Evolutionary conservation across 2,329 filamentous ascomycete species (phyloP).

Genomic region (Chaetomium sp.): DNA sequence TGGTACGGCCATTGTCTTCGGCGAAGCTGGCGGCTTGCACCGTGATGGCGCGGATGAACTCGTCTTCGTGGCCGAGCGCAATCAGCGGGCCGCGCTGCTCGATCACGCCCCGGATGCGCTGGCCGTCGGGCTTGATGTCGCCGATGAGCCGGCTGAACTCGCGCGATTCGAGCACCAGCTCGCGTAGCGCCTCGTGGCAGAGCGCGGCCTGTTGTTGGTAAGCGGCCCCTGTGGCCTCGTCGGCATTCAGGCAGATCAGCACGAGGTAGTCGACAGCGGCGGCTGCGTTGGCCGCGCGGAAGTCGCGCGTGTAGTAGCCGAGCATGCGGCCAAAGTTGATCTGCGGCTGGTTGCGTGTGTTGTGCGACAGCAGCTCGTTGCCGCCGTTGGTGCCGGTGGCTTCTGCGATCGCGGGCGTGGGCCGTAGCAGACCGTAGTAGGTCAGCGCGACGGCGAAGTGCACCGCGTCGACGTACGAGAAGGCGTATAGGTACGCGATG

Average conservation of each 20-base stretch:
- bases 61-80: conserved; percentile 67
- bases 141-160: conserved; percentile 93
- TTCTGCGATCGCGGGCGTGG: conserved; percentile 59
- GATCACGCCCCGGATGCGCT: conserved; percentile 77
- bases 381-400: conserved; percentile 54
- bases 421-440: conserved; percentile 83
- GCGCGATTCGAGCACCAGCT: conserved; percentile 91
- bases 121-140: conserved; percentile 81
- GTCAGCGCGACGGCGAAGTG: conserved; percentile 88
- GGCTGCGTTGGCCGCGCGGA: conserved; percentile 81
- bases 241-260: conserved; percentile 85
- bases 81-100: conserved; percentile 80
- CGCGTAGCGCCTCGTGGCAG: conserved; percentile 87
- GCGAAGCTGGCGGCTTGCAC: conserved; percentile 86
- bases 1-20: conserved; percentile 87
- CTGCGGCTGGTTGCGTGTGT: conserved; percentile 64
- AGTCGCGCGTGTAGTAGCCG: conserved; percentile 92
- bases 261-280: conserved; percentile 90
- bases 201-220: conserved; percentile 69
- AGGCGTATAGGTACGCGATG: conserved; percentile 81
- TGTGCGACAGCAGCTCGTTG: conserved; percentile 62
- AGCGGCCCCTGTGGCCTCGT: conserved; percentile 33
- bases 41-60: conserved; percentile 88
- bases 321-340: conserved; percentile 93
- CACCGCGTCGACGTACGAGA: conserved; percentile 87